Percentiles rank a stretch among this genome's conserved stretches.
These are phyloP conservation scores for Oryza longistaminata DNA, from an alignment of 176 grass and related monocot species.

Conservation along the genomic window DNA sequence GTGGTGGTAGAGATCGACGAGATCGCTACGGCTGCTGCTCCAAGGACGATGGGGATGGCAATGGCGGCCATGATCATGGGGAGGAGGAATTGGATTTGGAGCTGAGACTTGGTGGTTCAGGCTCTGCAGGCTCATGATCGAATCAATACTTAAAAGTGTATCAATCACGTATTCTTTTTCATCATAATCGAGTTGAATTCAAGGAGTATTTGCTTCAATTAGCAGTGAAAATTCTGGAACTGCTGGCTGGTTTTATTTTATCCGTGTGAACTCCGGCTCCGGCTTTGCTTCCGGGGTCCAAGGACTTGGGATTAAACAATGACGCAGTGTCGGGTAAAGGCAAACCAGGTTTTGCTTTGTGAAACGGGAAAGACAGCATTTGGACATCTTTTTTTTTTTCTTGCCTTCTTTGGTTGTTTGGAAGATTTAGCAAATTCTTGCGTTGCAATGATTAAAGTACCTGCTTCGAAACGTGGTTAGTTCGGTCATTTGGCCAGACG, in stretches of 20 bases:
- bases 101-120: slow-evolving; percentile 63
- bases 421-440: background rate
- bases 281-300: background rate
- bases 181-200: too few species aligned
- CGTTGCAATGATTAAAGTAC: background rate
- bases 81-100: slow-evolving; percentile 70
- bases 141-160: too few species aligned
- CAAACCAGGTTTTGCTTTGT: background rate
- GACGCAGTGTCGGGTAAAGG: slow-evolving; percentile 28
- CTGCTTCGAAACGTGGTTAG: background rate
- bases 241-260: too few species aligned
- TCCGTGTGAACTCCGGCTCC: too few species aligned
- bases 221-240: too few species aligned
- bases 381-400: background rate
- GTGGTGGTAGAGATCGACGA: background rate
- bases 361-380: background rate
- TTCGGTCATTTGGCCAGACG: background rate
- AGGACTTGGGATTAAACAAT: slow-evolving; percentile 4
- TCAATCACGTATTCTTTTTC: background rate
- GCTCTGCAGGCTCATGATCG: background rate
- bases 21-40: background rate
- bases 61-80: background rate
- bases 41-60: background rate
- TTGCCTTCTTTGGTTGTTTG: background rate
- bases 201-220: background rate